Conservation (phyloP, 331 rosid species). For the Phaseolus coccineus region DNA sequence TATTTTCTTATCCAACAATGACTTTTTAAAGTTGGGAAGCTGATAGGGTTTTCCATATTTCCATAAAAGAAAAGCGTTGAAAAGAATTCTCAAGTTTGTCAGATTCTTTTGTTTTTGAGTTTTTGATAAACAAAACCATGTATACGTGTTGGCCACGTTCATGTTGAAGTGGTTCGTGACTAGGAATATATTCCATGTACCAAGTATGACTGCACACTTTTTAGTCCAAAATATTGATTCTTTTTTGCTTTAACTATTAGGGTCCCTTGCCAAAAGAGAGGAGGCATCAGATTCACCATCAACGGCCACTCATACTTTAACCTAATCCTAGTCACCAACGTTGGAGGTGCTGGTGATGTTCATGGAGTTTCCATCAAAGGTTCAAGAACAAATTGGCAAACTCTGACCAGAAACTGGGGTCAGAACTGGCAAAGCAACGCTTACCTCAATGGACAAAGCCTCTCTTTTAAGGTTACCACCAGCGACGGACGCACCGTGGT, state of each 20-base stretch:
- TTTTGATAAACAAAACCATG: not conserved
- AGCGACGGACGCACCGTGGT: slow-evolving; percentile 68
- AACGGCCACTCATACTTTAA: slow-evolving; percentile 83
- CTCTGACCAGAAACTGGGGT: slow-evolving; percentile 85
- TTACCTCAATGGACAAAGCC: slow-evolving; percentile 49
- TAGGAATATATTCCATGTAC: slow-evolving; percentile 28
- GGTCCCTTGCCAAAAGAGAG: slow-evolving; percentile 73
- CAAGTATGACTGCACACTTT: not conserved
- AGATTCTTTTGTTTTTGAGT: not conserved
- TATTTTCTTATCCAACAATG: not conserved
- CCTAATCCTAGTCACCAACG: slow-evolving; percentile 74
- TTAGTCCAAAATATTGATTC: not conserved
- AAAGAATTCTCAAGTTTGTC: not conserved
- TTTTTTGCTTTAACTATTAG: slow-evolving; percentile 37
- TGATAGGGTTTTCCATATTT: not conserved
- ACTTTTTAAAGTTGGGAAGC: not conserved
- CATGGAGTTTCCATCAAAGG: slow-evolving; percentile 77
- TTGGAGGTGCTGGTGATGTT: slow-evolving; percentile 88
- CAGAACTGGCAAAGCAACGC: slow-evolving; percentile 89
- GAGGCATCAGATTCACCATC: slow-evolving; percentile 84
- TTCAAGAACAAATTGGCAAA: slow-evolving; percentile 69
- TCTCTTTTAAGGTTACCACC: slow-evolving; percentile 69
- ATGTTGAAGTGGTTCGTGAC: slow-evolving; percentile 4
- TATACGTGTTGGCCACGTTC: not conserved
- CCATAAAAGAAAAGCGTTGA: not conserved